Percentiles rank a stretch among this genome's conserved stretches.
These are phyloP conservation scores for Eimeria praecox DNA, from an alignment of 169 alveolate species.

Conservation along the genomic window DNA sequence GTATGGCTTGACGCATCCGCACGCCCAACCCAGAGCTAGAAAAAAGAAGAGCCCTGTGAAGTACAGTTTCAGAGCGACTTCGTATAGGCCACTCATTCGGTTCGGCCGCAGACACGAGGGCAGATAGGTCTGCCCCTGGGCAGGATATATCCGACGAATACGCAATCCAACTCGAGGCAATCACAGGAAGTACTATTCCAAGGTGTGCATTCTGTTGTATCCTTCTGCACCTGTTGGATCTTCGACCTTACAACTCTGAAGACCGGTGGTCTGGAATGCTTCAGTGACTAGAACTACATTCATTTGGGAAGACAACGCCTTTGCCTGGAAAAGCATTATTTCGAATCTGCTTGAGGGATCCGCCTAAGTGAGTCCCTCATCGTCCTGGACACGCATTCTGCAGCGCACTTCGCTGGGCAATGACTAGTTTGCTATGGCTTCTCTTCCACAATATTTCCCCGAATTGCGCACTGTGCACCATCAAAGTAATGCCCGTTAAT, in stretches of 20 bases:
- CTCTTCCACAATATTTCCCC: not conserved
- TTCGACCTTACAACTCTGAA: not conserved
- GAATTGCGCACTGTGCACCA: not conserved
- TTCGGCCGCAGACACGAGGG: not conserved
- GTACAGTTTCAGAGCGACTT: not conserved
- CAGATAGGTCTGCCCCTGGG: not conserved
- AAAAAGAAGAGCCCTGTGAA: not conserved
- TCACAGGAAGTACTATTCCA: not conserved
- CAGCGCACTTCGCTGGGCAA: not conserved
- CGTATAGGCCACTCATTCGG: not conserved
- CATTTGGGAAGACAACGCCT: not conserved
- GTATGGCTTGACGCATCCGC: not conserved
- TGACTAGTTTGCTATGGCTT: not conserved
- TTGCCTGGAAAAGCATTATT: not conserved
- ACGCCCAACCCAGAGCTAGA: not conserved
- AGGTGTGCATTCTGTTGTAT: not conserved
- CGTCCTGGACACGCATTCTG: not conserved
- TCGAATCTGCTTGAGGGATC: not conserved
- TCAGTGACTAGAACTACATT: not conserved
- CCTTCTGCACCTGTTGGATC: not conserved
- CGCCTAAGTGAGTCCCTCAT: not conserved
- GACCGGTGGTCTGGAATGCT: not conserved
- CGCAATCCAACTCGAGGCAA: not conserved
- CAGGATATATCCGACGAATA: not conserved
- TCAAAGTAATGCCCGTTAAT: not conserved